Percentiles rank a stretch among this genome's conserved stretches.
Conservation (phyloP, 805 yeast genomes). For the Candida awuae region DNA sequence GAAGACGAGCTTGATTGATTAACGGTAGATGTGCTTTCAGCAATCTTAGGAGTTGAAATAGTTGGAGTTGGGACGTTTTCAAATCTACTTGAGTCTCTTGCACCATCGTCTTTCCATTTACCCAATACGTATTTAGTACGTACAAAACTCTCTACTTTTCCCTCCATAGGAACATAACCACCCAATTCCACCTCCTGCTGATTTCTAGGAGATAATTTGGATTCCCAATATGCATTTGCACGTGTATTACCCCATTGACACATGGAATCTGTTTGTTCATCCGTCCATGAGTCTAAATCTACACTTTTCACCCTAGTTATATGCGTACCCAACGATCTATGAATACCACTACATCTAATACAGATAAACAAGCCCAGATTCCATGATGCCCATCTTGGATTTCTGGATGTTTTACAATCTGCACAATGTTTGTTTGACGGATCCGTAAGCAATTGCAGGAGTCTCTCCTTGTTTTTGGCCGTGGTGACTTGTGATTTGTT, state of each 20-base stretch:
- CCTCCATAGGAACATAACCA: constrained; percentile 67
- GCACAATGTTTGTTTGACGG: constrained; percentile 74
- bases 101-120: constrained; percentile 64
- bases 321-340: constrained; percentile 92
- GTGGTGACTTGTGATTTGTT: constrained; percentile 16
- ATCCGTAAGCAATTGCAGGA: constrained; percentile 69
- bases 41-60: background rate
- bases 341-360: constrained; percentile 93
- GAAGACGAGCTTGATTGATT: no score
- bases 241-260: constrained; percentile 77
- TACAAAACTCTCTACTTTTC: constrained; percentile 82
- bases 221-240: constrained; percentile 83
- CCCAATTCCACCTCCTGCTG: constrained; percentile 7
- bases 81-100: constrained; percentile 38
- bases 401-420: constrained; percentile 82
- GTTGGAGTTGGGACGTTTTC: constrained; percentile 33
- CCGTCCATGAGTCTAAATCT: constrained; percentile 95
- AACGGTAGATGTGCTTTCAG: background rate
- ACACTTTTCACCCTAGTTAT: constrained; percentile 88
- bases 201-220: constrained; percentile 29
- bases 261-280: constrained; percentile 78
- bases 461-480: constrained; percentile 58
- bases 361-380: constrained; percentile 88
- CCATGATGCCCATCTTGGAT: constrained; percentile 99
- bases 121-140: constrained; percentile 86